Percentiles rank a stretch among this genome's conserved stretches.
Evolutionary conservation across 1,284 basidiomycete species (phyloP).

Genomic region (Melampsora allii-populina): DNA sequence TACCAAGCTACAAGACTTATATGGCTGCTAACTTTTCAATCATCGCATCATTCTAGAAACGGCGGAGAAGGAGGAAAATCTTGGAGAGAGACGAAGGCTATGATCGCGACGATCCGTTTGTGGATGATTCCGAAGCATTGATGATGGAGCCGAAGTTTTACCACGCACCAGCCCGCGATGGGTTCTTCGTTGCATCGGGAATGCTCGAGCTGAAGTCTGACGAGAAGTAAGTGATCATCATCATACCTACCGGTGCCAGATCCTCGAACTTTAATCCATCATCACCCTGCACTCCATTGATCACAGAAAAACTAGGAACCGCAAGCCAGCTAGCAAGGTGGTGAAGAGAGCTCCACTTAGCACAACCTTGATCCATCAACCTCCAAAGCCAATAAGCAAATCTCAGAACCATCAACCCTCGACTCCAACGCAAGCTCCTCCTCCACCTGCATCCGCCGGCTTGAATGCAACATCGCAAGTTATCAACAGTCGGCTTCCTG

Average conservation of each 20-base stretch:
- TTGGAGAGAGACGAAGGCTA: conserved; percentile 58
- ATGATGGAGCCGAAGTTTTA: conserved; percentile 86
- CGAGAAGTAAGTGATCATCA: conserved; percentile 14
- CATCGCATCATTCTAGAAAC: conserved; percentile 26
- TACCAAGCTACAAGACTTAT: conserved; percentile 59
- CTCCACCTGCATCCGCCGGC: neutral
- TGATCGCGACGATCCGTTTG: conserved; percentile 87
- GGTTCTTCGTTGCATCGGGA: conserved; percentile 71
- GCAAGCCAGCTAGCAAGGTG: conserved; percentile 16
- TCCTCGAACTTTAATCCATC: neutral
- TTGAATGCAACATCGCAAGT: neutral
- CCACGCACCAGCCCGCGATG: conserved; percentile 88
- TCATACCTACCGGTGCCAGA: neutral
- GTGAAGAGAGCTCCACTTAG: conserved; percentile 8
- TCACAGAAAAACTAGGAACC: conserved; percentile 14
- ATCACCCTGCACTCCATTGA: neutral
- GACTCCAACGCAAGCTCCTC: neutral
- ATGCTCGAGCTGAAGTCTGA: conserved; percentile 48
- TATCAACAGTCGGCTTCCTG: too few relatives aligned
- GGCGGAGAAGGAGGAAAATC: conserved; percentile 54
- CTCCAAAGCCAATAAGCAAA: neutral
- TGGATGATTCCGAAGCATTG: conserved; percentile 91
- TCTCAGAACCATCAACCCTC: neutral
- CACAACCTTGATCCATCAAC: neutral
- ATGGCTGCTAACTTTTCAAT: neutral